Evolutionary conservation across 495 filamentous ascomycete species (phyloP).

Genomic region (Hypoxylon subgilvum): DNA sequence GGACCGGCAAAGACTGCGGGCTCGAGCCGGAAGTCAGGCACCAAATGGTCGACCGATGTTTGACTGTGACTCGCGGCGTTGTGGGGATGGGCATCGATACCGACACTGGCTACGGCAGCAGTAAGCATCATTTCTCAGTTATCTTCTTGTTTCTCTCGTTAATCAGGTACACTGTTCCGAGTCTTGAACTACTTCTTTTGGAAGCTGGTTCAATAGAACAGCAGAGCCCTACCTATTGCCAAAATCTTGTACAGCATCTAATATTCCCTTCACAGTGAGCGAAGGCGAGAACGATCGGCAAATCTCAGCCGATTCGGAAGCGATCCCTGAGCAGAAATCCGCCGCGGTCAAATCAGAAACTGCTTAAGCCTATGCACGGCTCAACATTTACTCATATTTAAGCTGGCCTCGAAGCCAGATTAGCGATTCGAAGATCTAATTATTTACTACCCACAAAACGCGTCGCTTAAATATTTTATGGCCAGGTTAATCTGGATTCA

Average conservation of each 20-base stretch:
- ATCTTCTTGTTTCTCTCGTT: not conserved
- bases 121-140: constrained; percentile 17
- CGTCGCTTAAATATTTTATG: not conserved
- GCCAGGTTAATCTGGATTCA: not conserved
- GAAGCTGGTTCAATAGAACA: too few relatives aligned
- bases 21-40: constrained; percentile 54
- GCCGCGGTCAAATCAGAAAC: not conserved
- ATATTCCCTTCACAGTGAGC: constrained; percentile 20
- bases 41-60: constrained; percentile 55
- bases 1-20: constrained; percentile 55
- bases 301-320: not conserved
- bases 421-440: not conserved
- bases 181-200: not conserved
- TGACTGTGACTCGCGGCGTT: constrained; percentile 55
- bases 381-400: not conserved
- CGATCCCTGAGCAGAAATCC: not conserved
- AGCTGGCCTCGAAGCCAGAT: not conserved
- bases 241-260: not conserved
- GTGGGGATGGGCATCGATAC: constrained; percentile 60
- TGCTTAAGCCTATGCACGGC: constrained; percentile 10
- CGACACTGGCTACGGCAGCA: constrained; percentile 62
- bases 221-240: not conserved
- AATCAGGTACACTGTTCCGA: not conserved
- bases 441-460: not conserved
- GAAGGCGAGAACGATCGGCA: constrained; percentile 20